Percentiles rank a stretch among this genome's conserved stretches.
Conservation (phyloP, 768 basidiomycete species). For the Mycena metata region DNA sequence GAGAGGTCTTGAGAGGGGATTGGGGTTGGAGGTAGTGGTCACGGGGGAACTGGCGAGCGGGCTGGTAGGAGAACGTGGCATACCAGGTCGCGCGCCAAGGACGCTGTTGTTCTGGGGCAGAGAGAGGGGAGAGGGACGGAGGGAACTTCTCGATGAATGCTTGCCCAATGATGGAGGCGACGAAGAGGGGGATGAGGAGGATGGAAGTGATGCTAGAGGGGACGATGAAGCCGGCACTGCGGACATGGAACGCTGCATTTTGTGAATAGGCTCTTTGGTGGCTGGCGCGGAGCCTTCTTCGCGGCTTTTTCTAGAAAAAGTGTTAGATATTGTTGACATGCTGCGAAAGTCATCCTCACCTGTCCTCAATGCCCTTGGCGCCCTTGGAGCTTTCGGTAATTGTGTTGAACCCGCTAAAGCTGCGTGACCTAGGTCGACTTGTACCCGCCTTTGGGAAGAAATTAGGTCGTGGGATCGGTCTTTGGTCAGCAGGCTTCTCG, state of each 20-base stretch:
- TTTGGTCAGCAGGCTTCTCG: conserved; percentile 18
- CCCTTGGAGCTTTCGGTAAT: conserved; percentile 44
- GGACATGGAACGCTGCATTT: conserved; percentile 45
- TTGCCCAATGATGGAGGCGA: conserved; percentile 32
- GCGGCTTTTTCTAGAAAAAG: conserved; percentile 42
- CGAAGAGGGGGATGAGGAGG: conserved; percentile 33
- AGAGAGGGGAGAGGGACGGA: conserved; percentile 60
- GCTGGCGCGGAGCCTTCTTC: conserved; percentile 42
- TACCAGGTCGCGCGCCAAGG: conserved; percentile 31
- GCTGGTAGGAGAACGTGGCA: conserved; percentile 52
- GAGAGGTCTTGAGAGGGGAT: conserved; percentile 42
- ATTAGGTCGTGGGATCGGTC: conserved; percentile 66
- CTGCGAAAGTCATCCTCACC: conserved; percentile 43
- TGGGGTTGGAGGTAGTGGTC: conserved; percentile 26
- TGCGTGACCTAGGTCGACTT: conserved; percentile 76
- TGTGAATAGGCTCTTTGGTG: conserved; percentile 40
- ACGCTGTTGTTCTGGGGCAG: conserved; percentile 55
- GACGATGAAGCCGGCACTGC: conserved; percentile 31
- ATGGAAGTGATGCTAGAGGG: conserved; percentile 25
- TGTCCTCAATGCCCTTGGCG: conserved; percentile 46
- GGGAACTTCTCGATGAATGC: conserved; percentile 39
- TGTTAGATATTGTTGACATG: background rate
- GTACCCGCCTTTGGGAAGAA: conserved; percentile 71
- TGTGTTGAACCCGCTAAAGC: conserved; percentile 80
- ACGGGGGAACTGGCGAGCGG: conserved; percentile 45